A percentile compares a stretch with the other conserved stretches of the same genome.
Evolutionary conservation across 2,329 filamentous ascomycete genomes (phyloP).

Genomic region (Exophiala spinifera): DNA sequence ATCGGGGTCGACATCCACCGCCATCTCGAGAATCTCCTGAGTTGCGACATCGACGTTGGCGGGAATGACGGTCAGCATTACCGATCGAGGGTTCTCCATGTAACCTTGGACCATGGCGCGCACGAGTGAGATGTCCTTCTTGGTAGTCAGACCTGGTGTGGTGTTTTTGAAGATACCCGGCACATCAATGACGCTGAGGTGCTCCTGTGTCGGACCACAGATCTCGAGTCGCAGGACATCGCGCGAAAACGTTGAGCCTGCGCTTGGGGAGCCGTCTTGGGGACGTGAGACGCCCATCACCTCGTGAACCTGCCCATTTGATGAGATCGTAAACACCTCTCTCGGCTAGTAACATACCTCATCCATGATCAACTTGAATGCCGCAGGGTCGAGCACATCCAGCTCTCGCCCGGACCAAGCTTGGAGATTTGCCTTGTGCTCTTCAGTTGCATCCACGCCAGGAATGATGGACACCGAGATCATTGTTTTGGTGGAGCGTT

Average conservation of each 20-base stretch:
- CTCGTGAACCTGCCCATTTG: too few relatives aligned
- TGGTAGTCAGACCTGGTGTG: conserved; percentile 47
- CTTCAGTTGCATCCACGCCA: too few relatives aligned
- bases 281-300: too few relatives aligned
- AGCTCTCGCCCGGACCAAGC: too few relatives aligned
- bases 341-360: too few relatives aligned
- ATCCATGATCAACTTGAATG: too few relatives aligned
- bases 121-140: conserved; percentile 43
- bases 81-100: conserved; percentile 41
- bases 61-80: conserved; percentile 47
- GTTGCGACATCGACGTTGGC: conserved; percentile 42
- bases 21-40: conserved; percentile 37
- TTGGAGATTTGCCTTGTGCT: too few relatives aligned
- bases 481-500: conserved; percentile 28
- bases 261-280: too few relatives aligned
- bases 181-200: conserved; percentile 55
- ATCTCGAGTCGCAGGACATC: conserved; percentile 35
- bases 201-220: conserved; percentile 35
- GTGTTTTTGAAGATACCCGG: conserved; percentile 48
- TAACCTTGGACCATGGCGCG: conserved; percentile 44
- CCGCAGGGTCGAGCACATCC: too few relatives aligned
- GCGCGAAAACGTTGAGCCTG: conserved; percentile 25
- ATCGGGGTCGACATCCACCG: conserved; percentile 34
- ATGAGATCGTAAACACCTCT: too few relatives aligned
- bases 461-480: conserved; percentile 41